Base-by-base conservation (phyloP, 768 basidiomycete genomes). In the Lactifluus volemus region DNA sequence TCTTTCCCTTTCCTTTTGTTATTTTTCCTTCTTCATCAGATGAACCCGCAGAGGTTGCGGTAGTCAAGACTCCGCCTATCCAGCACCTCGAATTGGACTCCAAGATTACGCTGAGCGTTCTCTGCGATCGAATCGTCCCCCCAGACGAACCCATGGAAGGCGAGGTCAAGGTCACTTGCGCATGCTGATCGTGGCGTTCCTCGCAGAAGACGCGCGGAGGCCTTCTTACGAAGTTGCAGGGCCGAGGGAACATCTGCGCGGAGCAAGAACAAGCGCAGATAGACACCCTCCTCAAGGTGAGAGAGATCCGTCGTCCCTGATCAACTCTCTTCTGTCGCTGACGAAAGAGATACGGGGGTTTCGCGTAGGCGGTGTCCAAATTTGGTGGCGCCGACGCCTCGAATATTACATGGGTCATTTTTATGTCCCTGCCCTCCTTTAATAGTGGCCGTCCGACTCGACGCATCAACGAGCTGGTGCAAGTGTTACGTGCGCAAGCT, bases 101-200 rank as follows among this genome's bases (percentile, higher is more conserved):
- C 25, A 25, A 25, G 84, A 86, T 62, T 89, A 25, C 25, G 25
- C 25, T 25, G 7, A 78, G 81, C 41, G 86, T 89, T 14, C 74
- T 89, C 5, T 86, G 81, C 67, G 88, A 89, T 67, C 86, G 88
- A 68, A 74, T 86, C 39, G 69, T 78, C 3, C 81, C 81, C 2
- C 68, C 74, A 0, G 79, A 79, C 51, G 82, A 81, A 30, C 69
- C 74, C 11, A 64, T 76, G 67, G 83, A 85, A 54, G 82, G 83
- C 25, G 83, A 84, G 48, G 85, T 86, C 63, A 74, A 75, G 68
- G 73, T 69, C 25, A 25, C 25, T 25, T 2, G 25, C 25, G 25
- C 25, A 25, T 2, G 25, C 25, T 25, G 25, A 2, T 25, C 25
- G 25, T 25, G 25, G 25, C 75, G 5, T 88, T 87, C 71, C 71